Evolutionary conservation across 352 stramenopile genomes (phyloP).

Genomic region (Phytopythium sindhum): DNA sequence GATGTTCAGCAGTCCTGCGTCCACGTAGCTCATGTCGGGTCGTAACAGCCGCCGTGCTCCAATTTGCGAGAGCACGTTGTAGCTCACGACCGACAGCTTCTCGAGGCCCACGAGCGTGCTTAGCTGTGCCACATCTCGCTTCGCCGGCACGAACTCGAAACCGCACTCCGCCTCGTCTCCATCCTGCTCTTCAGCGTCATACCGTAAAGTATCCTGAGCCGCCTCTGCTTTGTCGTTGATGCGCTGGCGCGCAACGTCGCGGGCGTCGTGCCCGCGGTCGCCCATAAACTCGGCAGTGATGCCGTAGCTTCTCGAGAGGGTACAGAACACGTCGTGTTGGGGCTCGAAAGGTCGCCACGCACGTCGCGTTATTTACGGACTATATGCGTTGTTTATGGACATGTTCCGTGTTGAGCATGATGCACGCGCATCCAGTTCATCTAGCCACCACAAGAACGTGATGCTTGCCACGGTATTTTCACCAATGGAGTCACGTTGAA

Average conservation of each 20-base stretch:
- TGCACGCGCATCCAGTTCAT: too few relatives aligned
- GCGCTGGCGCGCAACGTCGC: too few relatives aligned
- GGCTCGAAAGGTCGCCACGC: not conserved
- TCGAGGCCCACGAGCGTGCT: conserved; percentile 41
- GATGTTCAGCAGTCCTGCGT: conserved; percentile 49
- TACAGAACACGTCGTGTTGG: not conserved
- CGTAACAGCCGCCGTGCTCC: conserved; percentile 49
- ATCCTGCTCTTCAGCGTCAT: not conserved
- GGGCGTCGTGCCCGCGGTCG: not conserved
- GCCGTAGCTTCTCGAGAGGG: not conserved
- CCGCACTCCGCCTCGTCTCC: conserved; percentile 11
- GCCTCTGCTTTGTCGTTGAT: not conserved
- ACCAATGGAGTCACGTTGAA: not conserved
- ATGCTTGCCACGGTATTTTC: not conserved
- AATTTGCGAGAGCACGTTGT: conserved; percentile 85
- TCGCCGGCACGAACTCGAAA: conserved; percentile 55
- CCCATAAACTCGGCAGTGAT: not conserved
- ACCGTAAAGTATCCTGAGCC: not conserved
- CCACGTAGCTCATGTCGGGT: conserved; percentile 47
- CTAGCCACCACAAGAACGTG: conserved; percentile 1
- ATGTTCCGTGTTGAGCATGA: too few relatives aligned
- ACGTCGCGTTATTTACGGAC: too few relatives aligned
- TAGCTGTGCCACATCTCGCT: conserved; percentile 36
- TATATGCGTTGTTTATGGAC: too few relatives aligned
- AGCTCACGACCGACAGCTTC: conserved; percentile 68